Percentiles rank a stretch among this genome's conserved stretches.
Evolutionary conservation across 2,329 filamentous ascomycete species (phyloP).

Genomic region (Fusarium penzigii): DNA sequence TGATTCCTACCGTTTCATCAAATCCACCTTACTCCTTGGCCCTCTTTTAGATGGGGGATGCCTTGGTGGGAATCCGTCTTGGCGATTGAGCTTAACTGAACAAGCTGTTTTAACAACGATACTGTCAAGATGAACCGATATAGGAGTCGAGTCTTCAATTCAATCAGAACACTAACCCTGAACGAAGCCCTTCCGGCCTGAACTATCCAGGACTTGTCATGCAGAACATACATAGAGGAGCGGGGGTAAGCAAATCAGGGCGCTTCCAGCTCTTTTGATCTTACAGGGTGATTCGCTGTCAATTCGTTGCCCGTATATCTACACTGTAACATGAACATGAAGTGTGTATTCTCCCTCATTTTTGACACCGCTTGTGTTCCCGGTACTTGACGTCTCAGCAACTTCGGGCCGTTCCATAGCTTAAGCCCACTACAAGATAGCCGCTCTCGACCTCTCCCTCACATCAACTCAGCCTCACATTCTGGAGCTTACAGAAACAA

Average conservation of each 20-base stretch:
- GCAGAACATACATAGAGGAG: no score
- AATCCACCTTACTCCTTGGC: conserved; percentile 4
- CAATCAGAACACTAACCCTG: no score
- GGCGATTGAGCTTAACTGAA: neutral
- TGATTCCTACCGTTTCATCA: conserved; percentile 11
- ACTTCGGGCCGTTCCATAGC: conserved; percentile 9
- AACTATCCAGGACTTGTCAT: no score
- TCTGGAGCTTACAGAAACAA: neutral
- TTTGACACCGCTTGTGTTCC: neutral
- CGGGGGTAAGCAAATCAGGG: no score
- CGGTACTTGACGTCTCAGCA: neutral
- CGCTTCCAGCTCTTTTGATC: no score
- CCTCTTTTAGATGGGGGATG: neutral
- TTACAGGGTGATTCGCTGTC: no score
- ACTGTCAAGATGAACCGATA: neutral
- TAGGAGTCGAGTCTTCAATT: no score
- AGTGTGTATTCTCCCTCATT: no score
- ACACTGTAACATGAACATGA: no score
- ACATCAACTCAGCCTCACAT: conserved; percentile 6
- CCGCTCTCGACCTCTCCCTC: neutral
- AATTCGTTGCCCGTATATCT: no score
- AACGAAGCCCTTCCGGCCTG: no score
- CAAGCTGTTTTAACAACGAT: neutral
- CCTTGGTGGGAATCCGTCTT: neutral
- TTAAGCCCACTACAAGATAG: conserved; percentile 20